Evolutionary conservation across 106 monocot species (phyloP), one percentile per base, ranked within the genome.

Genomic region (Alisma plantagoaquatica): DNA sequence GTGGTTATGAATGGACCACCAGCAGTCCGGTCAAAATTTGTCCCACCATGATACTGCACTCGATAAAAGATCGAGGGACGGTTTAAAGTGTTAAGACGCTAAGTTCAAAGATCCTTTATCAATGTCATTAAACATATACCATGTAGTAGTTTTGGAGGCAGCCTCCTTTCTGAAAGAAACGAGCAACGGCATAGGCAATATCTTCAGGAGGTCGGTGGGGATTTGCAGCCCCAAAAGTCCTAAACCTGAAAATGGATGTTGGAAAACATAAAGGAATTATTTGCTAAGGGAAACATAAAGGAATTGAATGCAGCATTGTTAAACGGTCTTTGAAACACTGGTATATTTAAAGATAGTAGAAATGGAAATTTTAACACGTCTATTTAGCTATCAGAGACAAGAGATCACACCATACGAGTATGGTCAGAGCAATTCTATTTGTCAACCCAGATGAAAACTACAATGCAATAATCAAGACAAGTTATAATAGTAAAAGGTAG

Each of bases 1-100:
- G 94, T 94, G 43, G 94, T 94, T 25, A 94, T 87, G 61, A 94
- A 94, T 42, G 94, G 94, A 35, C 94, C 94, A 31, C 94, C 94
- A 72, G 87, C 43, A 47, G 94, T 94, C 46, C 94, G 94, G 57
- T 66, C 94, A 78, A 94, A 94, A 62, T 94, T 83, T 66, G 94
- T 94, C 58, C 94, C 94, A 30, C 94, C 94, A 60, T 94, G 94
- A 65, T 94, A 94, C 94, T 94, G 43, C 10, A n/a, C n/a, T n/a
- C n/a, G n/a, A n/a, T n/a, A n/a, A n/a, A n/a, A n/a, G n/a, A n/a
- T n/a, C n/a, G n/a, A n/a, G n/a, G n/a, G n/a, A n/a, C n/a, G n/a
- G n/a, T n/a, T n/a, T n/a, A n/a, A n/a, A n/a, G n/a, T n/a, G n/a
- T n/a, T n/a, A n/a, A n/a, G n/a, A n/a, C n/a, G n/a, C n/a, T n/a